Conservation (phyloP, 2,329 filamentous ascomycete genomes). For the Curvularia sp. region DNA sequence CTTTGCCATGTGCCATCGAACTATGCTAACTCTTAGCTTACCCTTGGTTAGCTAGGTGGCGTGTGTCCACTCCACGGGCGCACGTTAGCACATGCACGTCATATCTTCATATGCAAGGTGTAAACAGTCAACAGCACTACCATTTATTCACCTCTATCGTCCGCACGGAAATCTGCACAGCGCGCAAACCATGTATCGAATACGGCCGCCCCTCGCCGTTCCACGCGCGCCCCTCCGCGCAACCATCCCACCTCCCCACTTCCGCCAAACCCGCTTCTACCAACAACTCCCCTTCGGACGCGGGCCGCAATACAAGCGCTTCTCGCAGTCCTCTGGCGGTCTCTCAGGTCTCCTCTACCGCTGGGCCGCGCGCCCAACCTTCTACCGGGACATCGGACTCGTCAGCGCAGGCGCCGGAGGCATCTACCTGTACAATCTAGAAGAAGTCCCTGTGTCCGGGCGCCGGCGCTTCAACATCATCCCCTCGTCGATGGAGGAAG, state of each 20-base stretch:
- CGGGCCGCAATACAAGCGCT: conserved; percentile 41
- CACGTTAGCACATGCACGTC: neutral
- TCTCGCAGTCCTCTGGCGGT: conserved; percentile 26
- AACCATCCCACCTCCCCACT: neutral
- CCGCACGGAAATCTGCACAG: too few relatives aligned
- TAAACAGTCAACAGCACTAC: neutral
- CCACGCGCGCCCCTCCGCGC: conserved; percentile 4
- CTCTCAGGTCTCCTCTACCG: conserved; percentile 35
- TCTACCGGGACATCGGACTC: conserved; percentile 55
- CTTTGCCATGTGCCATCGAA: too few relatives aligned
- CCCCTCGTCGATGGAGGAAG: conserved; percentile 61
- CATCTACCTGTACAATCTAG: conserved; percentile 73
- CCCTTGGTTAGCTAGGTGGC: too few relatives aligned
- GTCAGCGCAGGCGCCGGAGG: conserved; percentile 54
- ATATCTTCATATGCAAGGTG: too few relatives aligned
- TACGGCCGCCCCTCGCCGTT: conserved; percentile 18
- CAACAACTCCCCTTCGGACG: conserved; percentile 34
- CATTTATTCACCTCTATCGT: neutral
- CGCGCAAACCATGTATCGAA: conserved; percentile 25
- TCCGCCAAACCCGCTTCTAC: conserved; percentile 29
- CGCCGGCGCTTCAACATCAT: conserved; percentile 77
- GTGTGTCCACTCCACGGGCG: neutral
- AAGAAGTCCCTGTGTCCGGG: conserved; percentile 75
- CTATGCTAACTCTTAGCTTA: too few relatives aligned
- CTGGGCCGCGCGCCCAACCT: conserved; percentile 56